Evolutionary conservation across 306 rosid species (phyloP), one percentile per base, ranked within the genome.

Genomic region (Trifolium repens): DNA sequence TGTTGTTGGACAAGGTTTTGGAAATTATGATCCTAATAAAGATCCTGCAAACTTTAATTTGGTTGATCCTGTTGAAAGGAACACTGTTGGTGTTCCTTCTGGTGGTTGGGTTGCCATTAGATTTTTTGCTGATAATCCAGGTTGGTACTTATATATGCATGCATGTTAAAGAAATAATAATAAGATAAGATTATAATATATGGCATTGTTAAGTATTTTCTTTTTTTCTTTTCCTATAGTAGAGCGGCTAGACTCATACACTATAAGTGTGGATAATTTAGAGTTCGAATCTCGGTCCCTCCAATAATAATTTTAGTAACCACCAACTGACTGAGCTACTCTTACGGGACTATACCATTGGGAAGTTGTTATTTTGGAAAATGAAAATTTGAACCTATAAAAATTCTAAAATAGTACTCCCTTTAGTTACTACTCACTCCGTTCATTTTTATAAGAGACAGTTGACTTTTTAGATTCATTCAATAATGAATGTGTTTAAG

Each of bases 51-150:
- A 78, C 5, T 93, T 86, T 69, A 93, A 93, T 77, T 75, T 89
- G 17, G 80, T 91, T 50, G 98, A 93, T 53, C 98, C 96, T 0
- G 79, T 86, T 14, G 87, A 93, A 79, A 87, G 93, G 80, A 90
- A 93, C 73, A 93, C 96, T 0, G 81, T 81, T 5, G 79, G 79
- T 77, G 91, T 93, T 63, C 96, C 96, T 8, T 22, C 93, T 62
- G 93, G 82, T 50, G 98, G 98, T 8, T 93, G 98, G 98, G 9
- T 89, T 43, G 96, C 91, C 10, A 7, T 93, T 74, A 89, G 96
- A 3, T 93, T 93, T 79, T 40, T 81, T 0, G 93, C 98, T 0
- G 96, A 93, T 42, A 93, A 93, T 60, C 96, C 96, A 80, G 98
- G 98, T 93, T 60, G 2, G 42, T 42, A 39, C 50, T 40, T 66